Conservation (phyloP, 2,329 filamentous ascomycete species). For the Ambrosiella cleistominuta region DNA sequence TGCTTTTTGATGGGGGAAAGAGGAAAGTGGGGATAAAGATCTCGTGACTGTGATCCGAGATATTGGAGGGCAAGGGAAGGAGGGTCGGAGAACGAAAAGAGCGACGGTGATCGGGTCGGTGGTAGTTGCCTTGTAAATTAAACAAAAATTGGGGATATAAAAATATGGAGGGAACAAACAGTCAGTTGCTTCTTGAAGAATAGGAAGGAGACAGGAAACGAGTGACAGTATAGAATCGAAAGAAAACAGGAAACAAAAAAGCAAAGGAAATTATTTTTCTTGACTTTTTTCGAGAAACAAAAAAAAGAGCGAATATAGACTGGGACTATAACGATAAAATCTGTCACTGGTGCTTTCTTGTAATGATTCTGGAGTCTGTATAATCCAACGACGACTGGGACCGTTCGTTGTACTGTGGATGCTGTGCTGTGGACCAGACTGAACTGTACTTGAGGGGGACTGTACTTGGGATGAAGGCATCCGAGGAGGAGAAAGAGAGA, state of each 20-base stretch:
- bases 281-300: neutral
- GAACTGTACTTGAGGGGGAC: neutral
- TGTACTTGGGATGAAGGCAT: neutral
- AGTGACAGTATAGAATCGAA: neutral
- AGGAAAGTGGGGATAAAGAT: too few relatives aligned
- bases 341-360: too few relatives aligned
- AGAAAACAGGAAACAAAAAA: neutral
- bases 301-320: neutral
- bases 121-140: too few relatives aligned
- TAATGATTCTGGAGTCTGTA: too few relatives aligned
- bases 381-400: too few relatives aligned
- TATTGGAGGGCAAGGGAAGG: neutral
- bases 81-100: too few relatives aligned
- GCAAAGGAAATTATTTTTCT: neutral
- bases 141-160: too few relatives aligned
- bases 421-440: constrained; percentile 1
- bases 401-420: neutral
- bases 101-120: too few relatives aligned
- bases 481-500: neutral
- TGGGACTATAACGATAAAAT: neutral
- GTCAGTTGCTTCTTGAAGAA: too few relatives aligned
- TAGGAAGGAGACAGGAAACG: neutral
- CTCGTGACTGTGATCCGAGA: neutral
- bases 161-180: too few relatives aligned
- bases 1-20: too few relatives aligned